These are phyloP conservation scores for Hypomontagnella monticulosa DNA, from an alignment of 495 filamentous ascomycete species.

Conservation along the genomic window DNA sequence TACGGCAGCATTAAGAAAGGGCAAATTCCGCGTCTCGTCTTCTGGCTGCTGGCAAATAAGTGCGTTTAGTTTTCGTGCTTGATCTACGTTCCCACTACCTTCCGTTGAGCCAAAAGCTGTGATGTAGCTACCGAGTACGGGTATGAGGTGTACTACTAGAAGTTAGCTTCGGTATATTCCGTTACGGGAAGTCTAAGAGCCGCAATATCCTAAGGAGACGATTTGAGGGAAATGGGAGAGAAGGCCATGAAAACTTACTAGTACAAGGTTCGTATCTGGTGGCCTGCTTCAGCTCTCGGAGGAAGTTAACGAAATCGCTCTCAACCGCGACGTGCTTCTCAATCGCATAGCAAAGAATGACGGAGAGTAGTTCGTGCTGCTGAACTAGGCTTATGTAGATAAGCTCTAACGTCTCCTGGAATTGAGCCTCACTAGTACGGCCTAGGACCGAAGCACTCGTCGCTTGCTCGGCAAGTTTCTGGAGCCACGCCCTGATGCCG, in stretches of 20 bases:
- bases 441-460: conserved; percentile 76
- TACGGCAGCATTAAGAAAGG: conserved; percentile 78
- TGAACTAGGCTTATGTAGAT: conserved; percentile 76
- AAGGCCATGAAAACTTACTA: conserved; percentile 27
- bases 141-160: conserved; percentile 78
- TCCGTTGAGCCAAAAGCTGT: conserved; percentile 78
- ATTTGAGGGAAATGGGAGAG: neutral
- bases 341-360: conserved; percentile 77
- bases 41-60: conserved; percentile 70
- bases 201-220: neutral
- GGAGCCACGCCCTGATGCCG: conserved; percentile 76
- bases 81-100: conserved; percentile 62
- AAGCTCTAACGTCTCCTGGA: conserved; percentile 75
- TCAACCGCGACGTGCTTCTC: conserved; percentile 73
- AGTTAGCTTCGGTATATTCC: conserved; percentile 6
- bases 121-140: conserved; percentile 76
- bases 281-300: conserved; percentile 69
- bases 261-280: conserved; percentile 42
- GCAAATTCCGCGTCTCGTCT: conserved; percentile 71
- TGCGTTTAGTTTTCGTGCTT: conserved; percentile 75
- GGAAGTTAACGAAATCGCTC: conserved; percentile 76
- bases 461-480: conserved; percentile 73
- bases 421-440: conserved; percentile 68
- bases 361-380: conserved; percentile 88
- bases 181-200: neutral